A percentile compares a stretch with the other conserved stretches of the same genome.
Evolutionary conservation across 2,329 filamentous ascomycete genomes (phyloP).

Genomic region (Aspergillus fructus): DNA sequence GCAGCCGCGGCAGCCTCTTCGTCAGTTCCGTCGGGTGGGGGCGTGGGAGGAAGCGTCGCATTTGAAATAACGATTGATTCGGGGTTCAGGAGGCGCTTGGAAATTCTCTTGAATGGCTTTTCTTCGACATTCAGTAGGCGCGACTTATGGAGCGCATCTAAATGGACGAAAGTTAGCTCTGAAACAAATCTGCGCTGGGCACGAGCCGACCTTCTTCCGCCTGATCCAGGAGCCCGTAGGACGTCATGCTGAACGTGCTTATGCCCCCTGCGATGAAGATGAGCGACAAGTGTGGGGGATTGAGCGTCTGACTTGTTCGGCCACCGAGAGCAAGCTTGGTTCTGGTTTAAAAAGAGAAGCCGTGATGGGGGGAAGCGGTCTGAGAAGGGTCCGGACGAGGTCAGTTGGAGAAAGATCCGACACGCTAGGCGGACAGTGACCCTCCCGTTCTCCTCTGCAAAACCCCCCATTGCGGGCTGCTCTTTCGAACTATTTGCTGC

Average conservation of each 20-base stretch:
- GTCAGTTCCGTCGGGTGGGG: constrained; percentile 61
- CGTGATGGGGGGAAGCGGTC: constrained; percentile 14
- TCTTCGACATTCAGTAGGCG: constrained; percentile 89
- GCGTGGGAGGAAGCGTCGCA: constrained; percentile 61
- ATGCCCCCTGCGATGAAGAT: neutral
- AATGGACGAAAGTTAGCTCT: constrained; percentile 17
- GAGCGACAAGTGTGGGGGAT: neutral
- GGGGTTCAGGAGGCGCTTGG: constrained; percentile 72
- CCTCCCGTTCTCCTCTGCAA: neutral
- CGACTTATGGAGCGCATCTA: constrained; percentile 79
- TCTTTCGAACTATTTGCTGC: constrained; percentile 6
- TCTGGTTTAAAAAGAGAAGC: constrained; percentile 5
- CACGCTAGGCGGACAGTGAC: constrained; percentile 11
- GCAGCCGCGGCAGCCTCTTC: constrained; percentile 45
- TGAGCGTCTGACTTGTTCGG: constrained; percentile 13
- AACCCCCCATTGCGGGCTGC: constrained; percentile 6
- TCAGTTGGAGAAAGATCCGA: neutral
- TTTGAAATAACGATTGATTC: constrained; percentile 61
- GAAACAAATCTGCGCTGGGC: constrained; percentile 10
- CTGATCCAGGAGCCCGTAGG: constrained; percentile 69
- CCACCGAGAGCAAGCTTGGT: constrained; percentile 14
- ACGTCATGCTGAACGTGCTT: constrained; percentile 43
- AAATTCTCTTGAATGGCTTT: constrained; percentile 85
- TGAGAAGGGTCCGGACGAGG: neutral
- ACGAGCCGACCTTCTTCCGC: constrained; percentile 53